Evolutionary conservation across 148 eudicot species (phyloP).

Genomic region (Rhododendron williamsianum): DNA sequence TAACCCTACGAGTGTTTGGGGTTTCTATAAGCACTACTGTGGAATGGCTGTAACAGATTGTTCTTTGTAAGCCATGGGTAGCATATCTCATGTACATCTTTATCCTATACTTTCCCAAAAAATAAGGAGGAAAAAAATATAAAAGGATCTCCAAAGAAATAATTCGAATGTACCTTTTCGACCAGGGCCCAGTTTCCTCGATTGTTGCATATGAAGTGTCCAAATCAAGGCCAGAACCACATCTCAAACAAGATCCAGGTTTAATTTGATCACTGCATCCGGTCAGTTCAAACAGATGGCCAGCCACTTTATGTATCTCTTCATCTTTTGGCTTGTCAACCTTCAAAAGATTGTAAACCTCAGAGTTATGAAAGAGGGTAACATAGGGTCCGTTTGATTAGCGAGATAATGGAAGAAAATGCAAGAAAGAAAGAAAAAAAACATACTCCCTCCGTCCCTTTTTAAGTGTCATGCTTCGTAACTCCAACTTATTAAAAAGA

Average conservation of each 20-base stretch:
- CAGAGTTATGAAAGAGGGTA: constrained; percentile 7
- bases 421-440: too few species aligned
- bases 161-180: constrained; percentile 41
- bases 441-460: too few species aligned
- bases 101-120: neutral
- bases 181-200: constrained; percentile 34
- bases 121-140: neutral
- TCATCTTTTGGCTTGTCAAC: constrained; percentile 27
- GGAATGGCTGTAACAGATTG: neutral
- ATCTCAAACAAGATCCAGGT: constrained; percentile 62
- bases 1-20: neutral
- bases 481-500: too few species aligned
- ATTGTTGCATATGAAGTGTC: constrained; percentile 33
- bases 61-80: neutral
- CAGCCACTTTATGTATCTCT: constrained; percentile 44
- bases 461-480: too few species aligned
- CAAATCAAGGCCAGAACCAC: constrained; percentile 54
- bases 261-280: constrained; percentile 21
- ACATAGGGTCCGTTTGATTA: neutral
- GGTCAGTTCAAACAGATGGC: constrained; percentile 31
- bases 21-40: neutral
- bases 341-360: constrained; percentile 23
- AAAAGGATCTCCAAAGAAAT: neutral
- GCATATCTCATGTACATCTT: neutral
- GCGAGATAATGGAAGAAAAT: too few species aligned